A percentile compares a stretch with the other conserved stretches of the same genome.
phyloP scores from a whole-genome alignment of 2,329 filamentous ascomycete genomes.

The Fusarium agapanthi region DNA sequence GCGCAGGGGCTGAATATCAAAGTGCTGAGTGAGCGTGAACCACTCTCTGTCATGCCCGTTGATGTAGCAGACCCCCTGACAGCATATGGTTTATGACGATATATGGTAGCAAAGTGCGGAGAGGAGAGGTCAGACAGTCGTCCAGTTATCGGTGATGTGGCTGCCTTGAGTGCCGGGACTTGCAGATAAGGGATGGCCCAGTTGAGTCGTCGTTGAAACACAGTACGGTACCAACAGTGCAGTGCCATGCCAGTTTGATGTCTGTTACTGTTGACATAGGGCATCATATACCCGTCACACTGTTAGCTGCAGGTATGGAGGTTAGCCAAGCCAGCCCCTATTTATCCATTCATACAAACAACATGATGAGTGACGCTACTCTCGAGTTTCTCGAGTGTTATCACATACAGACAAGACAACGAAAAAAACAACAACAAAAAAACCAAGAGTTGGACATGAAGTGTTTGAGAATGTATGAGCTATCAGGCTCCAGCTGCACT shows the following conservation, averaged over 20 bases:
- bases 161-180: slow-evolving; percentile 10
- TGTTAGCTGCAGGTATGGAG: neutral
- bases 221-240: slow-evolving; percentile 8
- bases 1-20: slow-evolving; percentile 10
- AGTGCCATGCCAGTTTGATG: neutral
- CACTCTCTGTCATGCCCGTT: slow-evolving; percentile 13
- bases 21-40: slow-evolving; percentile 20
- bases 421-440: neutral
- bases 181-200: neutral
- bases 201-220: neutral
- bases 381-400: neutral
- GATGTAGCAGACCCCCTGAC: slow-evolving; percentile 13
- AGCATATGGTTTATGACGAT: slow-evolving; percentile 21
- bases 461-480: neutral
- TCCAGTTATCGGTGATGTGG: slow-evolving; percentile 5
- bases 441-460: neutral
- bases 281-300: neutral
- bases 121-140: slow-evolving; percentile 9
- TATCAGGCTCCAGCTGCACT: neutral
- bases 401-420: neutral
- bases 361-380: neutral
- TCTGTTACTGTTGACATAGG: neutral
- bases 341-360: neutral
- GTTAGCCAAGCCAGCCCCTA: slow-evolving; percentile 4
- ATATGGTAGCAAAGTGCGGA: neutral